These are phyloP conservation scores for Erucastrum elatum DNA, from an alignment of 345 rosid genomes.

Conservation along the genomic window DNA sequence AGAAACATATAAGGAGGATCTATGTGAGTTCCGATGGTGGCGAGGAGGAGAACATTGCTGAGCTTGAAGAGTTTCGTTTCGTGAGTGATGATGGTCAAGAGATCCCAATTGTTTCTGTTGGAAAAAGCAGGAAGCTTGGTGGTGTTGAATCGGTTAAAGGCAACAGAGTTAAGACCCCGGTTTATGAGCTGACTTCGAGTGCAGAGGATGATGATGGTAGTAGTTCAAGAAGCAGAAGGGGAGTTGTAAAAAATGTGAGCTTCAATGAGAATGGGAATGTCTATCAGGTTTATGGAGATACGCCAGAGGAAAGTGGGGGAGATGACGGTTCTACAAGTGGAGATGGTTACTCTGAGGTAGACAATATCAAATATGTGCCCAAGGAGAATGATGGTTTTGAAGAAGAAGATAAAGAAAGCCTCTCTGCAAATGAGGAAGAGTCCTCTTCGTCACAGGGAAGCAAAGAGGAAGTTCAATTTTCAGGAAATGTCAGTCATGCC, in stretches of 20 bases:
- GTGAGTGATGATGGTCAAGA: slow-evolving; percentile 22
- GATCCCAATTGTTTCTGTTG: slow-evolving; percentile 11
- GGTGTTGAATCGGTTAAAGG: slow-evolving; percentile 27
- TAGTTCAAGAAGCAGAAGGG: neutral
- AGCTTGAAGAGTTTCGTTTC: slow-evolving; percentile 67
- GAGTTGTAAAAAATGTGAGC: slow-evolving; percentile 26
- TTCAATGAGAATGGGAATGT: slow-evolving; percentile 31
- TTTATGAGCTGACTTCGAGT: slow-evolving; percentile 39
- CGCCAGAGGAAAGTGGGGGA: slow-evolving; percentile 43
- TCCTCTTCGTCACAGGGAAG: slow-evolving; percentile 33
- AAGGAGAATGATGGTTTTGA: slow-evolving; percentile 23
- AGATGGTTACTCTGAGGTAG: slow-evolving; percentile 34
- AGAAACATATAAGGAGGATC: slow-evolving; percentile 50
- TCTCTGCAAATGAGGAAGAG: slow-evolving; percentile 15
- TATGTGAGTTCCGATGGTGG: too few species aligned
- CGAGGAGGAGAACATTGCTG: slow-evolving; percentile 51
- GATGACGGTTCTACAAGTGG: slow-evolving; percentile 32
- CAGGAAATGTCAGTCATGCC: neutral
- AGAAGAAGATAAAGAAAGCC: slow-evolving; percentile 25
- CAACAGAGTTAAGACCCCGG: slow-evolving; percentile 22
- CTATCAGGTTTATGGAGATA: slow-evolving; percentile 37
- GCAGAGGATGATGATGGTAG: slow-evolving; percentile 35
- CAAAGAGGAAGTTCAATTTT: slow-evolving; percentile 31
- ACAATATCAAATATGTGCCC: slow-evolving; percentile 36
- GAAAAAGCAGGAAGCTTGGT: slow-evolving; percentile 14